Evolutionary conservation across 2,329 filamentous ascomycete genomes (phyloP), one percentile per base, ranked within the genome.

Genomic region (Cordyceps farinosa): DNA sequence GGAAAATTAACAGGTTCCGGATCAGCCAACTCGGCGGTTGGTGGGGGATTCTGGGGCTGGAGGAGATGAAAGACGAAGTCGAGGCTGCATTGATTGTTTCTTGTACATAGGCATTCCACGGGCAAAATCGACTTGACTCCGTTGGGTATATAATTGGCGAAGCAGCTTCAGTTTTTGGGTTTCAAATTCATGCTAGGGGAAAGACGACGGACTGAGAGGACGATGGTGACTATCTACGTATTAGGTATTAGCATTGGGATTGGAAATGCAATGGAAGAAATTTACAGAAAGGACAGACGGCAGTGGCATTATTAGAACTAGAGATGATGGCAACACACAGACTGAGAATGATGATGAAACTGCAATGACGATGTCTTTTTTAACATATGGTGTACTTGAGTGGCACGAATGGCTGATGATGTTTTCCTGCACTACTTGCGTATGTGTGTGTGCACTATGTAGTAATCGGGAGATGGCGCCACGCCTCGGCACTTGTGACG

Each of bases 21-120:
- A 11, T 65, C 67, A 7, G 64, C 68, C 52, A 63, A 66, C 30
- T 63, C 67, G 27, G 62, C 65, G 64, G 69, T 68, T 65, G 70
- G 69, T 42, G 65, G 69, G 50, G 69, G 69, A 11, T 72, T 72
- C 55, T 72, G 70, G 70, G 70, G 70, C 5, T 71, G 70, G 68
- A 69, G 70, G 64, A 65, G 69, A 61, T 68, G 61, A 55, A n/a
- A 22, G 29, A 13, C 27, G 30, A 61, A 7, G 45, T 40, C 6
- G 22, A 58, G 34, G 57, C 30, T 32, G 51, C 29, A 45, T 61
- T 61, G 44, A 45, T 36, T 57, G 34, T 52, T 61, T 61, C 36
- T 53, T 62, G 57, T 64, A 64, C 45, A 61, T 64, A 60, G 51
- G 50, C 50, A 64, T 62, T 44, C 40, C 55, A 54, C 38, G 55